Evolutionary conservation across 768 basidiomycete species (phyloP).

Genomic region (Austroboletus eburneus): DNA sequence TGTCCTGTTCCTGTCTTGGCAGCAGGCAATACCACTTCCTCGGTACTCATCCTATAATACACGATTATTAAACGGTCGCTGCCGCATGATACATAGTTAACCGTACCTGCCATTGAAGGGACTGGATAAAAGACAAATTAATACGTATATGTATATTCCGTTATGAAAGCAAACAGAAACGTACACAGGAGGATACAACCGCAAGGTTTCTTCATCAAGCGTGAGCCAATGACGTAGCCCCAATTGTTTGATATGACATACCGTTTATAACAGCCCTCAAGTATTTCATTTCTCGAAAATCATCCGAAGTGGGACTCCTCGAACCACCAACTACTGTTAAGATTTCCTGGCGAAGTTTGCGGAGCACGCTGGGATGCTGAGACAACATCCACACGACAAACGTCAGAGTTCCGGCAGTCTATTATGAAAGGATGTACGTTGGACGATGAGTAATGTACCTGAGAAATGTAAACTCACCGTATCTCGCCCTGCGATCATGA

Average conservation of each 20-base stretch:
- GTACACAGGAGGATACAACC: constrained; percentile 30
- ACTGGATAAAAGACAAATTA: constrained; percentile 9
- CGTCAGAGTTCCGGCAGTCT: constrained; percentile 31
- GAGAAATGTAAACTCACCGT: constrained; percentile 19
- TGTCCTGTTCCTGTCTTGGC: constrained; percentile 13
- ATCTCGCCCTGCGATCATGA: constrained; percentile 35
- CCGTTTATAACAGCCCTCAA: constrained; percentile 37
- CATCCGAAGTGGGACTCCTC: constrained; percentile 27
- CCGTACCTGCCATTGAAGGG: constrained; percentile 25
- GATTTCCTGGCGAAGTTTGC: constrained; percentile 31
- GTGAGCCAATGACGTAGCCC: neutral
- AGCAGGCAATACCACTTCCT: constrained; percentile 21
- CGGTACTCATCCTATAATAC: constrained; percentile 19
- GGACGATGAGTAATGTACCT: neutral
- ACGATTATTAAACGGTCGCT: neutral
- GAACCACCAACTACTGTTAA: constrained; percentile 24
- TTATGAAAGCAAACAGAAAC: neutral
- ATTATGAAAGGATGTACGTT: neutral
- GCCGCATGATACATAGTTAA: neutral
- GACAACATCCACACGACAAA: constrained; percentile 28
- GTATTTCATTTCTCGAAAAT: constrained; percentile 38
- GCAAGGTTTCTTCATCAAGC: constrained; percentile 26
- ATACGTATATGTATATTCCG: no score
- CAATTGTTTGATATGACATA: constrained; percentile 4
- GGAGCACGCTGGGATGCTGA: constrained; percentile 25